Evolutionary conservation across 164 flowering plant species (phyloP).

Genomic region (Chimonanthus praecox): DNA sequence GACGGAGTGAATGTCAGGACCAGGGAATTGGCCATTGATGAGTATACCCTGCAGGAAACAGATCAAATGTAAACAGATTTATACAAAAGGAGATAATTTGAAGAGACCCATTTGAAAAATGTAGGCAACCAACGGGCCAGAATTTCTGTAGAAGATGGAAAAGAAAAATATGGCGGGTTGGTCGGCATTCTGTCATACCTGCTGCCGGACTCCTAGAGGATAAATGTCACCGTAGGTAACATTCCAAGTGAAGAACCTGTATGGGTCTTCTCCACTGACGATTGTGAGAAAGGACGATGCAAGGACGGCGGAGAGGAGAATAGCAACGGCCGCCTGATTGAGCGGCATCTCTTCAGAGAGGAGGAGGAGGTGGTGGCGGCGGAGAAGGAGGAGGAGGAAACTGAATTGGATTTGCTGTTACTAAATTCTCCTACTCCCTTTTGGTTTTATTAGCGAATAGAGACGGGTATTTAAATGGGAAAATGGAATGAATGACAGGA

Average conservation of each 20-base stretch:
- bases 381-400: no score
- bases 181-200: conserved; percentile 11
- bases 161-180: background rate
- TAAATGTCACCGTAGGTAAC: conserved; percentile 29
- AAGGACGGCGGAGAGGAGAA: background rate
- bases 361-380: background rate
- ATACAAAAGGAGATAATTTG: background rate
- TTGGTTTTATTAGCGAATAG: no score
- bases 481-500: no score
- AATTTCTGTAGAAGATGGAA: background rate
- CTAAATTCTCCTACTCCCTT: no score
- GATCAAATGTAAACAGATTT: background rate
- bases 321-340: conserved; percentile 14
- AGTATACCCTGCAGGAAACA: conserved; percentile 52
- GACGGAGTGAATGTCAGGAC: conserved; percentile 62
- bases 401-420: no score
- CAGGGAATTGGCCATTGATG: conserved; percentile 81
- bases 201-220: conserved; percentile 31
- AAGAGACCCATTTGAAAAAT: background rate
- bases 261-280: conserved; percentile 31
- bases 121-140: background rate
- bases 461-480: no score
- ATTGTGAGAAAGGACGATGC: background rate
- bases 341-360: conserved; percentile 14
- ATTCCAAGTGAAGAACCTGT: conserved; percentile 31